phyloP scores from a whole-genome alignment of 805 yeast species.

The Scheffersomyces amazonensis region DNA sequence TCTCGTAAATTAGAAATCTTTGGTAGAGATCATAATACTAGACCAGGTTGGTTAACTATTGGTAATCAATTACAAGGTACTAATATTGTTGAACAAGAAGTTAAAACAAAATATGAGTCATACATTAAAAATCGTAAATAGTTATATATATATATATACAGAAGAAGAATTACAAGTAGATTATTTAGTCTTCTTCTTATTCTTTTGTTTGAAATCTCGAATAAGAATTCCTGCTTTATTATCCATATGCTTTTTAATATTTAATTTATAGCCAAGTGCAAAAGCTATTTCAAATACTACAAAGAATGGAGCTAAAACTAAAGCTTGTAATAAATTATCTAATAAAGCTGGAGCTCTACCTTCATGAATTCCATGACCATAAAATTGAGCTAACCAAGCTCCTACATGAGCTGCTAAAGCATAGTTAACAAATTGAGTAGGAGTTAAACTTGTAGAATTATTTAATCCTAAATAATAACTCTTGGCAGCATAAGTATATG shows the following conservation, averaged over 20 bases:
- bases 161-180: too few species aligned
- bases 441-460: neutral
- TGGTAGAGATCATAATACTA: slow-evolving; percentile 80
- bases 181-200: slow-evolving; percentile 2
- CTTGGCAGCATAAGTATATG: slow-evolving; percentile 20
- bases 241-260: slow-evolving; percentile 50
- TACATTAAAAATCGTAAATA: slow-evolving; percentile 9
- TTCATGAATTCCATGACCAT: slow-evolving; percentile 85
- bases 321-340: slow-evolving; percentile 79
- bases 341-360: slow-evolving; percentile 81
- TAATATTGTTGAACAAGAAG: slow-evolving; percentile 56
- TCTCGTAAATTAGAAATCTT: slow-evolving; percentile 83
- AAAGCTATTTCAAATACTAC: slow-evolving; percentile 78
- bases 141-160: neutral
- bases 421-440: slow-evolving; percentile 13
- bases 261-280: slow-evolving; percentile 56
- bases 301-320: slow-evolving; percentile 89
- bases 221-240: slow-evolving; percentile 40
- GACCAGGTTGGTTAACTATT: slow-evolving; percentile 90
- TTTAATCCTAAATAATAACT: slow-evolving; percentile 14
- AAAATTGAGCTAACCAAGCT: slow-evolving; percentile 81
- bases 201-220: slow-evolving; percentile 26
- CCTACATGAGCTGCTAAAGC: slow-evolving; percentile 45
- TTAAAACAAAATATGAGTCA: slow-evolving; percentile 38
- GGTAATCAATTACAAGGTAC: slow-evolving; percentile 75